These are phyloP conservation scores for Cryomyces minteri DNA, from an alignment of 495 filamentous ascomycete species.

Conservation along the genomic window DNA sequence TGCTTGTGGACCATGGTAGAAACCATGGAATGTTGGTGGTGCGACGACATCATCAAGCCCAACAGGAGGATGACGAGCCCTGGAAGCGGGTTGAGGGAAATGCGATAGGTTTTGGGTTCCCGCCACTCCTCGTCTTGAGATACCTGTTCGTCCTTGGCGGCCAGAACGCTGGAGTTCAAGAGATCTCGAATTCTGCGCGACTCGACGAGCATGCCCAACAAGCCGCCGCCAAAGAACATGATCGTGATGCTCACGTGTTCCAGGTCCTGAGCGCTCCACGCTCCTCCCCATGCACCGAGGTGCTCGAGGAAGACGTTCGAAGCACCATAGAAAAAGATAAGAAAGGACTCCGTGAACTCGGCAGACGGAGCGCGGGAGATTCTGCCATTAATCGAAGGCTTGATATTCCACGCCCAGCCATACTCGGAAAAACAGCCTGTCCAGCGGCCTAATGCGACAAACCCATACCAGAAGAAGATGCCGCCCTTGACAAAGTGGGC, in stretches of 20 bases:
- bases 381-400: constrained; percentile 42
- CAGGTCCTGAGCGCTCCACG: constrained; percentile 62
- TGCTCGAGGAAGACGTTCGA: constrained; percentile 93
- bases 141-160: constrained; percentile 16
- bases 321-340: constrained; percentile 77
- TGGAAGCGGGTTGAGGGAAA: constrained; percentile 81
- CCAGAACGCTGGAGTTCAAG: constrained; percentile 37
- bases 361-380: constrained; percentile 53
- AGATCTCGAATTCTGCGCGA: constrained; percentile 49
- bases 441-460: constrained; percentile 78
- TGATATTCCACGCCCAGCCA: constrained; percentile 93
- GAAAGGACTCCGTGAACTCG: constrained; percentile 73
- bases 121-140: constrained; percentile 27
- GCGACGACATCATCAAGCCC: constrained; percentile 87
- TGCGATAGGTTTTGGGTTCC: constrained; percentile 45
- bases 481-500: constrained; percentile 94
- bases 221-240: constrained; percentile 87
- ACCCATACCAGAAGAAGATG: constrained; percentile 95
- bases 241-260: constrained; percentile 88
- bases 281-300: constrained; percentile 46
- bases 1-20: constrained; percentile 89
- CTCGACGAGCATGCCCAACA: constrained; percentile 90
- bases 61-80: constrained; percentile 66
- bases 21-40: constrained; percentile 69
- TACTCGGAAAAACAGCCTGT: constrained; percentile 78